A percentile compares a stretch with the other conserved stretches of the same genome.
phyloP scores from a whole-genome alignment of 1,284 basidiomycete species.

The Marasmius tenuissimus region DNA sequence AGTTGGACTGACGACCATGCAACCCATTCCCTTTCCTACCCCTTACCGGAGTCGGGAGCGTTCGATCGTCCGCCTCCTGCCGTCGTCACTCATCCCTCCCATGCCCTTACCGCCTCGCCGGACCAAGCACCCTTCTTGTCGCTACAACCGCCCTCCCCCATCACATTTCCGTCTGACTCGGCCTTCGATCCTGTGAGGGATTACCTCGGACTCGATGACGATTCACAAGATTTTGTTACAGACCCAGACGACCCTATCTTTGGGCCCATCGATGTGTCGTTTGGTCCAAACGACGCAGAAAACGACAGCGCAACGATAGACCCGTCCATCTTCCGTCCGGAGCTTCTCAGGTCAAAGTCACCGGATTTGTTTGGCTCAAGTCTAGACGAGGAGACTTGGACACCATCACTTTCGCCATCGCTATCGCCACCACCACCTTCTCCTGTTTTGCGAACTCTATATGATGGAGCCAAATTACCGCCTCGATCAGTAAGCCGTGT shows the following conservation, averaged over 20 bases:
- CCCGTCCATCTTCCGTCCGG: background rate
- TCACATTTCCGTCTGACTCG: background rate
- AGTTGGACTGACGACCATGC: too few species aligned
- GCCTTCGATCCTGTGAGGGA: background rate
- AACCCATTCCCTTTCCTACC: too few species aligned
- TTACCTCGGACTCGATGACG: background rate
- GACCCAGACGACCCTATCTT: background rate
- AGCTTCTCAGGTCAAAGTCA: background rate
- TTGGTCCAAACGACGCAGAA: background rate
- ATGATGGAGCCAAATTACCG: background rate
- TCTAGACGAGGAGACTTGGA: too few species aligned
- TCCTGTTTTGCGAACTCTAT: background rate
- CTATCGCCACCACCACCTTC: too few species aligned
- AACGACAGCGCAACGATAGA: background rate
- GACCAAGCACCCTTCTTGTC: background rate
- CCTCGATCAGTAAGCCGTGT: background rate
- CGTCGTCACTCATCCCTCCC: too few species aligned
- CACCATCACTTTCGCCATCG: too few species aligned
- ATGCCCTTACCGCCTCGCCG: too few species aligned
- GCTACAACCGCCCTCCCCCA: background rate
- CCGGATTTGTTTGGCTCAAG: too few species aligned
- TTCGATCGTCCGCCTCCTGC: too few species aligned
- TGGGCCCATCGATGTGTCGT: background rate
- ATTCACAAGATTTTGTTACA: background rate
- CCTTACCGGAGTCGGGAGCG: too few species aligned